Evolutionary conservation across 306 rosid species (phyloP).

Genomic region (Malus domestica): ASM211411v1 NC_041794.1:3256001-3256500

Average conservation of each 20-base stretch:
- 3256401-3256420: neutral
- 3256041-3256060: too few relatives aligned
- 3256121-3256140: neutral
- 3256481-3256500: constrained; percentile 4
- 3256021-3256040: neutral
- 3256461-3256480: constrained; percentile 44
- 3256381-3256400: neutral
- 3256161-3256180: constrained; percentile 88
- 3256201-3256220: constrained; percentile 62
- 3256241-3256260: constrained; percentile 49
- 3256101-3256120: too few relatives aligned
- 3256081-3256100: too few relatives aligned
- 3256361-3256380: neutral
- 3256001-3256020: too few relatives aligned
- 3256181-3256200: constrained; percentile 58
- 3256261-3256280: constrained; percentile 61
- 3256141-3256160: constrained; percentile 45
- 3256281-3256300: constrained; percentile 35
- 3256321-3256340: constrained; percentile 76
- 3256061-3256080: too few relatives aligned
- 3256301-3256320: constrained; percentile 44
- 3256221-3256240: constrained; percentile 50
- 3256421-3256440: constrained; percentile 44
- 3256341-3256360: constrained; percentile 69
- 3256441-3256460: constrained; percentile 40